phyloP scores from a whole-genome alignment of 2,329 filamentous ascomycete genomes.

The Botryosphaeria dothidea region DNA sequence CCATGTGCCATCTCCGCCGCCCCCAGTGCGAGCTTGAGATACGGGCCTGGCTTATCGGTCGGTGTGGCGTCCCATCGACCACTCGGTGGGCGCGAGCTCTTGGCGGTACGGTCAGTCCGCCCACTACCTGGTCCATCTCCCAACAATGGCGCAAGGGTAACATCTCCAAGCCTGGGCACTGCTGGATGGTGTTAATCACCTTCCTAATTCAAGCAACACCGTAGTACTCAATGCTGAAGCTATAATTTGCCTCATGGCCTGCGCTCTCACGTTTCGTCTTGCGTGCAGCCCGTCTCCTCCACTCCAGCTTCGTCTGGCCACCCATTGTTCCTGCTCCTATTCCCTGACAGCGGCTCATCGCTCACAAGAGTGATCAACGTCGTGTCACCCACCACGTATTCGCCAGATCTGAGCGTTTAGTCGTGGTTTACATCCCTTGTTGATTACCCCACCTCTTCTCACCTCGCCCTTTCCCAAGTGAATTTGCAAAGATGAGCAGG shows the following conservation, averaged over 20 bases:
- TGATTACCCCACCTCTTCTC: background rate
- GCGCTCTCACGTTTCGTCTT: background rate
- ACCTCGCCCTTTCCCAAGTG: background rate
- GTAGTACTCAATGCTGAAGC: background rate
- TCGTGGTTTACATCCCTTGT: background rate
- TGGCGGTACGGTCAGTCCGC: background rate
- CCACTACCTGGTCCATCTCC: background rate
- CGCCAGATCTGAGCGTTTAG: background rate
- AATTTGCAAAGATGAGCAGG: background rate
- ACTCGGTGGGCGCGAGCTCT: background rate
- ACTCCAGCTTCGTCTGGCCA: background rate
- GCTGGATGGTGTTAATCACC: slow-evolving; percentile 4
- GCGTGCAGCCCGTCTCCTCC: background rate
- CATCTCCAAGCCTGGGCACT: slow-evolving; percentile 1
- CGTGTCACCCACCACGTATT: background rate
- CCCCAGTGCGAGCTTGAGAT: slow-evolving; percentile 6
- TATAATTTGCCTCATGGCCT: background rate
- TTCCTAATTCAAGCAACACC: slow-evolving; percentile 4
- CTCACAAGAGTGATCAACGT: background rate
- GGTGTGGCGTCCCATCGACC: background rate
- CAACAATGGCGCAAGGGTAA: background rate
- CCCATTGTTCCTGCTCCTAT: background rate
- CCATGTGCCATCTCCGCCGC: background rate
- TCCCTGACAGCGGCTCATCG: too few species aligned
- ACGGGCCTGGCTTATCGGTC: slow-evolving; percentile 6